phyloP scores from a whole-genome alignment of 202 grass and related monocot genomes.

The Brachypodium distachyon region DNA sequence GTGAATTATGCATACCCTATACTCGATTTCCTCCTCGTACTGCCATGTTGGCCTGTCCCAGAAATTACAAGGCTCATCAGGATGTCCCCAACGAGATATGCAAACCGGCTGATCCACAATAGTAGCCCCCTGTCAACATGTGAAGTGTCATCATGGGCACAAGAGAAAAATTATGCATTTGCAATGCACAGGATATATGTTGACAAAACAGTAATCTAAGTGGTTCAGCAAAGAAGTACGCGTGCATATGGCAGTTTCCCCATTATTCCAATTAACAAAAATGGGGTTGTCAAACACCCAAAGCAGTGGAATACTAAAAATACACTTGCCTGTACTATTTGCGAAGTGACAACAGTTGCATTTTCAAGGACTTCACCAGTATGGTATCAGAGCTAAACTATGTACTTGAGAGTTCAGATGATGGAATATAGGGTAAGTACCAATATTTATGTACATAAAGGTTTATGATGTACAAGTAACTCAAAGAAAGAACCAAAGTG shows the following conservation, averaged over 20 bases:
- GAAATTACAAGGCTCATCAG: slow-evolving; percentile 70
- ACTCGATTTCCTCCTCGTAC: slow-evolving; percentile 47
- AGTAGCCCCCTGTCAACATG: slow-evolving; percentile 66
- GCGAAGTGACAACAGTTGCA: not conserved
- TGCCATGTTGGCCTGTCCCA: slow-evolving; percentile 62
- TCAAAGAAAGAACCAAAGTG: not conserved
- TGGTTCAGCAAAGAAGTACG: not conserved
- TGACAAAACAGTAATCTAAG: not conserved
- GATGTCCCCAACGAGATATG: slow-evolving; percentile 68
- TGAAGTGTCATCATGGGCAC: not conserved
- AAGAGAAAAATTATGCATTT: not conserved
- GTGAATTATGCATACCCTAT: slow-evolving; percentile 46
- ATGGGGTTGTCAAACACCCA: not conserved
- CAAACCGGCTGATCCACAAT: slow-evolving; percentile 96
- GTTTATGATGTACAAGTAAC: not conserved
- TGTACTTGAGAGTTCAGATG: not conserved
- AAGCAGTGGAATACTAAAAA: not conserved
- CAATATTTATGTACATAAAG: slow-evolving; percentile 10
- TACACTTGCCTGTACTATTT: not conserved
- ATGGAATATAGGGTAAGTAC: not conserved
- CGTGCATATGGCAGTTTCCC: not conserved
- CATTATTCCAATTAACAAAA: not conserved
- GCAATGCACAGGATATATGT: not conserved
- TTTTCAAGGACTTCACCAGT: not conserved
- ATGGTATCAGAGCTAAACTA: not conserved